Conservation (phyloP, 805 yeast genomes). For the Schwanniomyces vanrijiae region DNA sequence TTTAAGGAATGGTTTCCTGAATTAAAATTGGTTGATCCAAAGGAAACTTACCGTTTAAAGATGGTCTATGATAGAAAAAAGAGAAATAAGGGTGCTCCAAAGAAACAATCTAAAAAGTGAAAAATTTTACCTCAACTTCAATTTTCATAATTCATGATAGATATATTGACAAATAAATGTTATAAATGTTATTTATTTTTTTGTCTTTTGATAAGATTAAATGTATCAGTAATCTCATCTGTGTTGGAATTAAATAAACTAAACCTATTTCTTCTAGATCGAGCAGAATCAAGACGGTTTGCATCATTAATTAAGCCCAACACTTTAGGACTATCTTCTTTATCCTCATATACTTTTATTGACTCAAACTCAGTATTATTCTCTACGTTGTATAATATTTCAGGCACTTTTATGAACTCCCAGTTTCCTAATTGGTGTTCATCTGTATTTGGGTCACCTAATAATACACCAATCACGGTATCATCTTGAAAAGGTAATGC, state of each 20-base stretch:
- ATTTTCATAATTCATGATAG: background rate
- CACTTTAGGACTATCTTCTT: conserved; percentile 11
- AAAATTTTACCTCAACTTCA: background rate
- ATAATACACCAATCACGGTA: conserved; percentile 1
- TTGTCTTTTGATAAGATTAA: conserved; percentile 15
- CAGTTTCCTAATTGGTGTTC: background rate
- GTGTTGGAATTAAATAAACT: conserved; percentile 5
- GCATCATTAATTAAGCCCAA: conserved; percentile 11
- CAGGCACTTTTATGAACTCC: background rate
- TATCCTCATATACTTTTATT: conserved; percentile 9
- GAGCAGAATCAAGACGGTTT: conserved; percentile 9
- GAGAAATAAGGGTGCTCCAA: conserved; percentile 89
- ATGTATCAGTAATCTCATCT: conserved; percentile 31
- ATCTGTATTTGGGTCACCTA: background rate
- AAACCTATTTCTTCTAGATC: conserved; percentile 7
- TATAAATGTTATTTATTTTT: conserved; percentile 2
- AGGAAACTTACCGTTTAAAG: conserved; percentile 66
- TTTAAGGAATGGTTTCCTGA: conserved; percentile 54
- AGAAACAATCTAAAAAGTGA: conserved; percentile 48
- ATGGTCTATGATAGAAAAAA: conserved; percentile 67
- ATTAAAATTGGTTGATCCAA: conserved; percentile 58
- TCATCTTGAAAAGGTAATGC: background rate
- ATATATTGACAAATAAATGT: background rate
- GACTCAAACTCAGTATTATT: conserved; percentile 9
- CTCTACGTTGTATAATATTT: background rate